Conservation (phyloP, 495 filamentous ascomycete species). For the Talaromyces stipitatus region DNA sequence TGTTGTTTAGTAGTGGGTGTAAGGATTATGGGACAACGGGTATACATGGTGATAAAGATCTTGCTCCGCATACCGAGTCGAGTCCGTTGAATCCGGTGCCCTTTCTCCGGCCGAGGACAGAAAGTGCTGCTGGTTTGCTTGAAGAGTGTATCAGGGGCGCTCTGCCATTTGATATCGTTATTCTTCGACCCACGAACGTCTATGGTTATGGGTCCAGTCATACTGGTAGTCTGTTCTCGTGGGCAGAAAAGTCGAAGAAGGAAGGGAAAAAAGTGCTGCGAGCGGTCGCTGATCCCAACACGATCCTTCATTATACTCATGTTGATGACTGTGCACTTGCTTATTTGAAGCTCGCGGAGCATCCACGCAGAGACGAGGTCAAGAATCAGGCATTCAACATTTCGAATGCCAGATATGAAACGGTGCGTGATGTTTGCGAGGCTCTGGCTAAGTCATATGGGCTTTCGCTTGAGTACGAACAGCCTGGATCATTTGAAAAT, state of each 20-base stretch:
- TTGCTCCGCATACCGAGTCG: conserved; percentile 28
- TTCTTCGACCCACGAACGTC: conserved; percentile 30
- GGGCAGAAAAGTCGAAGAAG: conserved; percentile 11
- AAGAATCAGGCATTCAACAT: conserved; percentile 33
- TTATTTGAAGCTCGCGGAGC: conserved; percentile 28
- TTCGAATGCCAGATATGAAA: conserved; percentile 29
- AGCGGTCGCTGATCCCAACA: conserved; percentile 19
- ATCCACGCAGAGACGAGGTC: conserved; percentile 13
- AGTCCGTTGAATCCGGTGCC: conserved; percentile 19
- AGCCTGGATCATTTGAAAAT: not conserved
- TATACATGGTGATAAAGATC: conserved; percentile 15
- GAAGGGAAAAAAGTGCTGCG: conserved; percentile 9
- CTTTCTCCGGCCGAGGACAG: conserved; percentile 3
- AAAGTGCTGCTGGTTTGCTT: conserved; percentile 14
- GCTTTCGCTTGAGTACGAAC: conserved; percentile 9
- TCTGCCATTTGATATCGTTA: conserved; percentile 27
- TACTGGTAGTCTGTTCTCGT: conserved; percentile 25
- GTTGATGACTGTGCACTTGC: conserved; percentile 39
- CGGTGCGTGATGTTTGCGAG: conserved; percentile 19
- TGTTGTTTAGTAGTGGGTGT: conserved; percentile 31
- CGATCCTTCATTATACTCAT: conserved; percentile 30
- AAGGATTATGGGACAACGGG: conserved; percentile 36
- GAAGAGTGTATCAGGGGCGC: conserved; percentile 5
- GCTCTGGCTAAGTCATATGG: conserved; percentile 28
- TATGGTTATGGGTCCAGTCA: conserved; percentile 31